Base-by-base conservation (phyloP, 345 rosid species). In the Citrus glauca region DNA sequence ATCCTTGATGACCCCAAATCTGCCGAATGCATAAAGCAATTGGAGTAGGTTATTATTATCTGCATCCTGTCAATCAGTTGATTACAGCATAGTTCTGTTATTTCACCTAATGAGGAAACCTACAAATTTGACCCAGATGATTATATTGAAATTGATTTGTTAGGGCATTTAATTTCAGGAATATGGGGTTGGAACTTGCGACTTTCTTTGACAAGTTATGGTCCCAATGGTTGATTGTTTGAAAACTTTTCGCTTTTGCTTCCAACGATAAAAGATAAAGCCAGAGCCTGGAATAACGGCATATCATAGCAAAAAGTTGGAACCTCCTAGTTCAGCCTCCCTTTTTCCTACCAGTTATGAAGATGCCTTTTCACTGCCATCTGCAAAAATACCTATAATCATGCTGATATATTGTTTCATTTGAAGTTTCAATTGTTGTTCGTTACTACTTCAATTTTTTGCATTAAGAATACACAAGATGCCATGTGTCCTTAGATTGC, bases 1-100 rank as follows among this genome's bases (percentile, higher is more conserved):
- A 72, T 85, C 66, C 89, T 90, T 32, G 93, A 85, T 73, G 93
- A 91, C 74, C 87, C 87, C 6, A 90, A 89, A 75, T 89, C 89
- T 81, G 82, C 79, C 63, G 93, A 90, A 85, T 90, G 90, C 66
- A 81, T 91, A 73, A 86, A 83, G 81, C 96, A 91, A 76, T 81
- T 91, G 79, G 91, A 86, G 86, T 90, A 90, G 93, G 96, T 90
- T 64, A 57, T 14, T 66, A 50, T 74, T 63, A 50, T 74, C 57
- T 68, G 32, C 38, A 33, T 68, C 72, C 60, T 57, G 24, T 24
- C 48, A 9, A 32, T 16, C 74, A 66, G 37, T 81, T 45, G 25
- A 25, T 59, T 73, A 37, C 37, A 38, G 20, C 20, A 38, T 19
- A 27, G 28, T 63, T 45, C 19, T 63, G 25, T 74, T 74, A 74